phyloP scores from a whole-genome alignment of 768 basidiomycete species.

The Collybia mongolica region DNA sequence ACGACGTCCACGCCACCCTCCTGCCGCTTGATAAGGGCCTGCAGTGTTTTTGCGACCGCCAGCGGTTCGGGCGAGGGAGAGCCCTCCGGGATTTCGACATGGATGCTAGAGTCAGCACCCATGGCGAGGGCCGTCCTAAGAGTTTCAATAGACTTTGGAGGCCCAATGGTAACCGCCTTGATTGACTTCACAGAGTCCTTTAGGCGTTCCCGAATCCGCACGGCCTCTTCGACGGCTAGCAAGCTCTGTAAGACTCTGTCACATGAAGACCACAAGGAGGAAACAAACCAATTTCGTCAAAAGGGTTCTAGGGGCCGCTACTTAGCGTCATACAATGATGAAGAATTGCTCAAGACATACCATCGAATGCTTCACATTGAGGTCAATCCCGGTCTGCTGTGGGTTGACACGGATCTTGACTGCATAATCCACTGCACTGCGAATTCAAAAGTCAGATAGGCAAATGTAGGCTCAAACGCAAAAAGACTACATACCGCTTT shows the following conservation, averaged over 20 bases:
- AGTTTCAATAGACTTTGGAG: slow-evolving; percentile 84
- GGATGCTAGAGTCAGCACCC: slow-evolving; percentile 93
- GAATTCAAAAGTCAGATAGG: neutral
- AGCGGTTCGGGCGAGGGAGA: slow-evolving; percentile 84
- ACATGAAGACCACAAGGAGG: neutral
- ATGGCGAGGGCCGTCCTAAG: slow-evolving; percentile 96
- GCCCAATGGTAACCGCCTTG: slow-evolving; percentile 92
- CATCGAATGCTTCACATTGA: slow-evolving; percentile 99
- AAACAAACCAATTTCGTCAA: slow-evolving; percentile 91
- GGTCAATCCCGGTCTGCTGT: slow-evolving; percentile 92
- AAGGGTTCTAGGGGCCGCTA: slow-evolving; percentile 72
- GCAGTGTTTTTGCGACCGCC: slow-evolving; percentile 83
- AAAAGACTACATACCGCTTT: slow-evolving; percentile 60
- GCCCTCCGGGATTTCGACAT: slow-evolving; percentile 80
- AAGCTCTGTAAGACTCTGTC: neutral
- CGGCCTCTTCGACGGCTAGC: slow-evolving; percentile 94
- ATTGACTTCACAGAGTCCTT: slow-evolving; percentile 81
- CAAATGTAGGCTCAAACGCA: neutral
- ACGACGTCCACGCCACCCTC: slow-evolving; percentile 72
- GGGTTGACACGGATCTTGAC: slow-evolving; percentile 98
- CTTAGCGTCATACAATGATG: neutral
- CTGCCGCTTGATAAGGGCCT: slow-evolving; percentile 67
- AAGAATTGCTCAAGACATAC: slow-evolving; percentile 40
- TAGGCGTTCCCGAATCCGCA: slow-evolving; percentile 85
- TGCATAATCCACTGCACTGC: slow-evolving; percentile 91